Percentiles rank a stretch among this genome's conserved stretches.
These are phyloP conservation scores for Cyberlindnera euphorbiiphila DNA, from an alignment of 805 yeast genomes.

Conservation along the genomic window DNA sequence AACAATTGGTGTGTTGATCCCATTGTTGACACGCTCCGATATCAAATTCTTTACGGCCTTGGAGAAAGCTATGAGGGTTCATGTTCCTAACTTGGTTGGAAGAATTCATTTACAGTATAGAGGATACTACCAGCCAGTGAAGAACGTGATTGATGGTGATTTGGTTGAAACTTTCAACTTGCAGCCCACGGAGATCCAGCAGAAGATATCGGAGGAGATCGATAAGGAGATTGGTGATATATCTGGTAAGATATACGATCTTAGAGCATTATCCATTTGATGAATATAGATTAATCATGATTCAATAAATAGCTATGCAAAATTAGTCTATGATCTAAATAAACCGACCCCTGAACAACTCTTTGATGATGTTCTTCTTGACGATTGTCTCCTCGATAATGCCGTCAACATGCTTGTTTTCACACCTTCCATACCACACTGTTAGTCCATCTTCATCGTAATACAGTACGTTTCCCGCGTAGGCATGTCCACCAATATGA, in stretches of 20 bases:
- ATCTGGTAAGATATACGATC: conserved; percentile 47
- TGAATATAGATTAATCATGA: background rate
- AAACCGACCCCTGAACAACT: conserved; percentile 49
- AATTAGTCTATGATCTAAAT: background rate
- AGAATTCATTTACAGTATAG: conserved; percentile 67
- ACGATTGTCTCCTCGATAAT: conserved; percentile 53
- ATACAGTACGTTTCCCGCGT: conserved; percentile 75
- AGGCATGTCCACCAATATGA: conserved; percentile 83
- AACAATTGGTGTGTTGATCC: conserved; percentile 67
- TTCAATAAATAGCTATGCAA: background rate
- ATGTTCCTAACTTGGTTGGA: conserved; percentile 38
- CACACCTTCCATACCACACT: conserved; percentile 76
- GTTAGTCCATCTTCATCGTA: conserved; percentile 39
- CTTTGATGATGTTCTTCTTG: conserved; percentile 47
- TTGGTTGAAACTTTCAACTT: conserved; percentile 50
- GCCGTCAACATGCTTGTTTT: conserved; percentile 63
- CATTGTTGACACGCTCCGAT: conserved; percentile 61
- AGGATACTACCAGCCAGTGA: conserved; percentile 77
- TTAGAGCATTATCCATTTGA: conserved; percentile 35
- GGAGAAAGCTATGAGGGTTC: conserved; percentile 41
- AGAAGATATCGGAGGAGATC: conserved; percentile 29
- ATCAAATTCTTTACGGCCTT: conserved; percentile 52
- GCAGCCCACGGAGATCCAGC: conserved; percentile 18
- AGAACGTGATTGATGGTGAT: conserved; percentile 84
- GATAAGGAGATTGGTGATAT: conserved; percentile 47